Conservation (phyloP, 331 rosid genomes). For the Erythrophleum ivorense region DNA sequence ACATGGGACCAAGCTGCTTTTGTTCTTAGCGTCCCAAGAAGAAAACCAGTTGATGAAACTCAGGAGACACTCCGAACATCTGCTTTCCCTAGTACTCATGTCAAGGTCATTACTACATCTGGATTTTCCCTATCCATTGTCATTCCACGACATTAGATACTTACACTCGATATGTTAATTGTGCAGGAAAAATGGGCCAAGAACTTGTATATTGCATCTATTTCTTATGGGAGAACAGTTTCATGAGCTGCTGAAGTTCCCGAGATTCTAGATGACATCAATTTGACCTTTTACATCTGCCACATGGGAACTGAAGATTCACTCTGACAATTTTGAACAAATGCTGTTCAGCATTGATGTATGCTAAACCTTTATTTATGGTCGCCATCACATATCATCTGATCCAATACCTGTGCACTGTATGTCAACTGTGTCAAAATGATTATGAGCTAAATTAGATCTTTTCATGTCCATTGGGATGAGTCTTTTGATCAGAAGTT, state of each 20-base stretch:
- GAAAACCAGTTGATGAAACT: conserved; percentile 71
- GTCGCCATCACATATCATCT: conserved; percentile 53
- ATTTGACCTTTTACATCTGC: conserved; percentile 35
- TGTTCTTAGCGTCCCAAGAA: conserved; percentile 74
- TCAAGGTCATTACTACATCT: conserved; percentile 52
- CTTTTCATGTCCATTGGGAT: conserved; percentile 50
- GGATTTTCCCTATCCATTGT: neutral
- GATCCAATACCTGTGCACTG: conserved; percentile 57
- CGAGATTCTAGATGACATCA: conserved; percentile 27
- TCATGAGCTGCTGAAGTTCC: conserved; percentile 44
- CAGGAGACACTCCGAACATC: conserved; percentile 84
- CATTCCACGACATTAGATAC: neutral
- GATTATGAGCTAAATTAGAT: conserved; percentile 47
- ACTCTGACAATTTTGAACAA: conserved; percentile 36
- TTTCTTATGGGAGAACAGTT: conserved; percentile 79
- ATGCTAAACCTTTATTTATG: conserved; percentile 56
- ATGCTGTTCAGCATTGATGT: conserved; percentile 55
- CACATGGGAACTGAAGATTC: conserved; percentile 33
- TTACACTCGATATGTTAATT: neutral
- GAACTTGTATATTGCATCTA: conserved; percentile 73
- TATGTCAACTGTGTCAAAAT: conserved; percentile 55
- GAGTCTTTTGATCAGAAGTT: conserved; percentile 46
- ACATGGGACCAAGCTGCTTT: conserved; percentile 83
- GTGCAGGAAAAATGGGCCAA: conserved; percentile 86
- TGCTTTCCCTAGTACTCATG: conserved; percentile 71